phyloP scores from a whole-genome alignment of 2,329 filamentous ascomycete genomes.

The Lachnellula occidentalis region DNA sequence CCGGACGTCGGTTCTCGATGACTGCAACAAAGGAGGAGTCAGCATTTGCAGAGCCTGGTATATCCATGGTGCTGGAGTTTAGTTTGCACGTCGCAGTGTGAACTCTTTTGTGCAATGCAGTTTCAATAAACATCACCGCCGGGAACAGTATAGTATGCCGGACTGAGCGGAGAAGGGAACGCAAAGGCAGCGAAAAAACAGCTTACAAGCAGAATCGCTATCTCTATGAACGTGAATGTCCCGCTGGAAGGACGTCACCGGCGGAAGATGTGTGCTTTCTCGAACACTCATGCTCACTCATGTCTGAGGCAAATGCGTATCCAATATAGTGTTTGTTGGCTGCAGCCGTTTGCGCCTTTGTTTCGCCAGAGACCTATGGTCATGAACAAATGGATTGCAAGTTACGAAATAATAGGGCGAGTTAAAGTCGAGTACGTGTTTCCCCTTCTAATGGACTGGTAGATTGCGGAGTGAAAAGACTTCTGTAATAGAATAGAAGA shows the following conservation, averaged over 20 bases:
- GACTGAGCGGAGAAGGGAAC: background rate
- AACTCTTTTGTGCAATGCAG: background rate
- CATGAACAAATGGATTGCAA: too few relatives aligned
- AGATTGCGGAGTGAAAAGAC: too few relatives aligned
- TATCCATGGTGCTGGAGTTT: background rate
- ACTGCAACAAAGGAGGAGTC: background rate
- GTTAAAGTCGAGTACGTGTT: too few relatives aligned
- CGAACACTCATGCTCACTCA: conserved; percentile 20
- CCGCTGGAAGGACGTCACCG: conserved; percentile 3
- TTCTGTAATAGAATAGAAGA: too few relatives aligned
- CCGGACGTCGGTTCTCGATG: background rate
- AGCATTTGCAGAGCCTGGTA: background rate
- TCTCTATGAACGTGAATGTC: conserved; percentile 15
- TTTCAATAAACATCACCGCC: background rate
- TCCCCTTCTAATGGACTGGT: too few relatives aligned
- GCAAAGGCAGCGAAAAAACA: background rate
- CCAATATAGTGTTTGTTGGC: background rate
- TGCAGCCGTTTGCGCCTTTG: background rate
- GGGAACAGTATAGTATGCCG: background rate
- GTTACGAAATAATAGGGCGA: too few relatives aligned
- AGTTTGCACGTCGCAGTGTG: background rate
- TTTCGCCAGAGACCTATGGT: background rate
- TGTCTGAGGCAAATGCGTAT: conserved; percentile 6
- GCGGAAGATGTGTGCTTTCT: conserved; percentile 9
- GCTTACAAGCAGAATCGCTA: conserved; percentile 16